Conservation (phyloP, 805 yeast genomes). For the Metschnikowia continentalis region DNA sequence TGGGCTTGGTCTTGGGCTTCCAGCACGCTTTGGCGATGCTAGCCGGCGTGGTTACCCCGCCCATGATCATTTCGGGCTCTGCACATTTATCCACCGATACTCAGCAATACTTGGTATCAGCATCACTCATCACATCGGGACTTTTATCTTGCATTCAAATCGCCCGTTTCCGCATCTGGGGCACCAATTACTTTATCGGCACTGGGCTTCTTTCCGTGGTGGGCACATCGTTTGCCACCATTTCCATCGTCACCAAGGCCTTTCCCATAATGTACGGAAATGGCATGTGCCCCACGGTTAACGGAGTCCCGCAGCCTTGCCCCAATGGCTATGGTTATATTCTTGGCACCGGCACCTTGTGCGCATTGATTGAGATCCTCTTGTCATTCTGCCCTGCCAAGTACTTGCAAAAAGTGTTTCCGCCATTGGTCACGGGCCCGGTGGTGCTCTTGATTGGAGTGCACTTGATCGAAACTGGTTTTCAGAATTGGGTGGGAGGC, state of each 20-base stretch:
- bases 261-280: constrained; percentile 9
- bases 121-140: constrained; percentile 10
- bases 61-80: constrained; percentile 9
- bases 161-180: constrained; percentile 9
- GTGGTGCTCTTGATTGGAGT: constrained; percentile 12
- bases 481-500: constrained; percentile 13
- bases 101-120: constrained; percentile 11
- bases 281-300: constrained; percentile 8
- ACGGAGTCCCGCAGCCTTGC: constrained; percentile 9
- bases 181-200: constrained; percentile 9
- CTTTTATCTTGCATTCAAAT: constrained; percentile 9
- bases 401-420: constrained; percentile 9
- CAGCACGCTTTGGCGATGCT: constrained; percentile 14
- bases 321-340: constrained; percentile 11
- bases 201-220: constrained; percentile 14
- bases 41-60: constrained; percentile 14
- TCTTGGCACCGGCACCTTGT: constrained; percentile 7
- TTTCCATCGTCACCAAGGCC: constrained; percentile 9
- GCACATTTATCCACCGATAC: constrained; percentile 5
- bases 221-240: constrained; percentile 13
- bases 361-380: constrained; percentile 8
- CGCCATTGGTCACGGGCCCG: constrained; percentile 13
- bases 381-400: constrained; percentile 9
- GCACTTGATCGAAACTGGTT: constrained; percentile 9
- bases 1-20: constrained; percentile 11